These are phyloP conservation scores for Candida endomychidarum DNA, from an alignment of 805 yeast genomes.

Conservation along the genomic window DNA sequence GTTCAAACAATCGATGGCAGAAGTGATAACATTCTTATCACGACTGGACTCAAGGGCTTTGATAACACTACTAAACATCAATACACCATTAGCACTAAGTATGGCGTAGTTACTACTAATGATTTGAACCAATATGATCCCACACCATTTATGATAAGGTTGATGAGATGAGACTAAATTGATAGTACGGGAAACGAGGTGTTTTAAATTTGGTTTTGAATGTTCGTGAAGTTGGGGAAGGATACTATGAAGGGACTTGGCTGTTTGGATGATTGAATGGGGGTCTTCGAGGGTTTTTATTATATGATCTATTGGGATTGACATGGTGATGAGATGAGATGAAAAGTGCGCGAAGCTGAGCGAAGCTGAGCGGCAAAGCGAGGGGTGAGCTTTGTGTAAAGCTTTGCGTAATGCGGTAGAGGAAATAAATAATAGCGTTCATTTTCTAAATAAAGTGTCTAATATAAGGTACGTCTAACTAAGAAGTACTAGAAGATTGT, in stretches of 20 bases:
- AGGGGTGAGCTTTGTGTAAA: too few relatives aligned
- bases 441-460: too few relatives aligned
- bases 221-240: conserved; percentile 37
- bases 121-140: conserved; percentile 52
- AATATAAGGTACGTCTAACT: too few relatives aligned
- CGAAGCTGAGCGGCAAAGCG: too few relatives aligned
- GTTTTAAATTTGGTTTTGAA: conserved; percentile 51
- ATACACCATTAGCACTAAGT: conserved; percentile 42
- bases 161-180: conserved; percentile 28
- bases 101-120: conserved; percentile 37
- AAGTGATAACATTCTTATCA: conserved; percentile 31
- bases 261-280: conserved; percentile 30
- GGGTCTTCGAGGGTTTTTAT: conserved; percentile 27
- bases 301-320: conserved; percentile 12
- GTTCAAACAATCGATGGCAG: conserved; percentile 41
- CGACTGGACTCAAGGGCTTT: conserved; percentile 41
- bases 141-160: conserved; percentile 56
- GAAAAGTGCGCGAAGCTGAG: background rate
- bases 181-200: conserved; percentile 44
- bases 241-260: conserved; percentile 28
- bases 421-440: too few relatives aligned
- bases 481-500: too few relatives aligned
- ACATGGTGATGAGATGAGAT: conserved; percentile 5
- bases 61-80: conserved; percentile 39
- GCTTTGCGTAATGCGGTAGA: too few relatives aligned